These are phyloP conservation scores for Strigomonas galati DNA, from an alignment of 208 protist genomes.

Conservation along the genomic window DNA sequence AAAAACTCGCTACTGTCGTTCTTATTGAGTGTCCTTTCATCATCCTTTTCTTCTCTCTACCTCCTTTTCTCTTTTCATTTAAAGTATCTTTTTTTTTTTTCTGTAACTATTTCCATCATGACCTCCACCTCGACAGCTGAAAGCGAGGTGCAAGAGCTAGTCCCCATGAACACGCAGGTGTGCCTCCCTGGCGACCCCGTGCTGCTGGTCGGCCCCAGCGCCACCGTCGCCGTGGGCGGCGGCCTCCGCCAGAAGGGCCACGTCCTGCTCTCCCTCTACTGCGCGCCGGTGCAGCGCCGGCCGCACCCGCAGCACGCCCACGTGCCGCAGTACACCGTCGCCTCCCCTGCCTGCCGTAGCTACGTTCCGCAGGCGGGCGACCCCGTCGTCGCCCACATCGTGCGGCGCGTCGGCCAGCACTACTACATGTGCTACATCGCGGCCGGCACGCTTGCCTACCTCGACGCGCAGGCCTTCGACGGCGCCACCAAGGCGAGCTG, in stretches of 20 bases:
- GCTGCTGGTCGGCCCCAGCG: conserved; percentile 30
- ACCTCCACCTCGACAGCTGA: not conserved
- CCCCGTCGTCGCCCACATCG: conserved; percentile 68
- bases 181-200: conserved; percentile 85
- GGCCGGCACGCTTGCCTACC: conserved; percentile 35
- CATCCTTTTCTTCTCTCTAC: not conserved
- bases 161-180: conserved; percentile 50
- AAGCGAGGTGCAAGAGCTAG: conserved; percentile 40
- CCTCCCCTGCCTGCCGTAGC: conserved; percentile 48
- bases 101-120: not conserved
- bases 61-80: conserved; percentile 5
- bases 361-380: conserved; percentile 56
- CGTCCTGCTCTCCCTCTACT: conserved; percentile 56
- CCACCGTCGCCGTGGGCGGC: conserved; percentile 60
- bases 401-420: conserved; percentile 38
- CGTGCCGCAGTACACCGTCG: conserved; percentile 39
- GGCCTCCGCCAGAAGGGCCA: conserved; percentile 45
- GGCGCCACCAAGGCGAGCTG: conserved; percentile 78
- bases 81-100: conserved; percentile 14
- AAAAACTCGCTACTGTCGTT: too few relatives aligned
- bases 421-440: conserved; percentile 74
- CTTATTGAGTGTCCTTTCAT: too few relatives aligned
- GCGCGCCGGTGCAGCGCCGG: conserved; percentile 37
- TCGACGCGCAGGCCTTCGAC: conserved; percentile 80
- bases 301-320: conserved; percentile 24